Evolutionary conservation across 768 basidiomycete species (phyloP).

Genomic region (Leccinum subgranulosum): DNA sequence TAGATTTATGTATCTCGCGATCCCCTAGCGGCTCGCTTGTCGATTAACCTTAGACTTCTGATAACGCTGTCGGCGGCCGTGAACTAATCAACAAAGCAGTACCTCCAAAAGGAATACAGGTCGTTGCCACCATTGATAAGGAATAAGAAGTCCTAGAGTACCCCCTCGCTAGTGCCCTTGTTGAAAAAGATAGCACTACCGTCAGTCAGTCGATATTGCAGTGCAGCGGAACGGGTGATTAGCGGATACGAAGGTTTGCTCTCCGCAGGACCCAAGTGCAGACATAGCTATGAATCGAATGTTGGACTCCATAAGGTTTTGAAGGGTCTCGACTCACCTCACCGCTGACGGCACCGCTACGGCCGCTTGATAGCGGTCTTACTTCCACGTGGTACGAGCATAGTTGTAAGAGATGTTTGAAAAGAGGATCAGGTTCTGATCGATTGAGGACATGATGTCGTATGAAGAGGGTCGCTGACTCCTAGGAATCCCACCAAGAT

Average conservation of each 20-base stretch:
- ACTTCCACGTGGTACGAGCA: conserved; percentile 73
- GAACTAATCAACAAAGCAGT: neutral
- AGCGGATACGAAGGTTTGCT: conserved; percentile 31
- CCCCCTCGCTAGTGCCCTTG: conserved; percentile 63
- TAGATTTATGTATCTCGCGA: neutral
- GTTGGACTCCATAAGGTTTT: neutral
- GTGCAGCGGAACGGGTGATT: conserved; percentile 51
- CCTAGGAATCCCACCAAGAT: conserved; percentile 32
- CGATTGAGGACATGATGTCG: conserved; percentile 60
- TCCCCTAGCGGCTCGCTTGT: neutral
- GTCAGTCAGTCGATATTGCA: conserved; percentile 74
- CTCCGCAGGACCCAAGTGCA: conserved; percentile 54
- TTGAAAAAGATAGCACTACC: conserved; percentile 65
- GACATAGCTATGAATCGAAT: conserved; percentile 45
- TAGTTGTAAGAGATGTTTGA: conserved; percentile 56
- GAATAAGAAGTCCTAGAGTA: conserved; percentile 39
- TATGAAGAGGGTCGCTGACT: conserved; percentile 52
- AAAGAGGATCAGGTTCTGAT: conserved; percentile 56
- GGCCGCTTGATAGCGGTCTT: conserved; percentile 64
- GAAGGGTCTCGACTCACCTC: conserved; percentile 44
- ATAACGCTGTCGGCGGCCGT: neutral
- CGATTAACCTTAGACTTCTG: neutral
- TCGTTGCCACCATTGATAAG: neutral
- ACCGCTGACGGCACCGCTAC: conserved; percentile 75
- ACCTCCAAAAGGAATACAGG: neutral